These are phyloP conservation scores for Xylaria sp. DNA, from an alignment of 2,329 filamentous ascomycete species.

Conservation along the genomic window DNA sequence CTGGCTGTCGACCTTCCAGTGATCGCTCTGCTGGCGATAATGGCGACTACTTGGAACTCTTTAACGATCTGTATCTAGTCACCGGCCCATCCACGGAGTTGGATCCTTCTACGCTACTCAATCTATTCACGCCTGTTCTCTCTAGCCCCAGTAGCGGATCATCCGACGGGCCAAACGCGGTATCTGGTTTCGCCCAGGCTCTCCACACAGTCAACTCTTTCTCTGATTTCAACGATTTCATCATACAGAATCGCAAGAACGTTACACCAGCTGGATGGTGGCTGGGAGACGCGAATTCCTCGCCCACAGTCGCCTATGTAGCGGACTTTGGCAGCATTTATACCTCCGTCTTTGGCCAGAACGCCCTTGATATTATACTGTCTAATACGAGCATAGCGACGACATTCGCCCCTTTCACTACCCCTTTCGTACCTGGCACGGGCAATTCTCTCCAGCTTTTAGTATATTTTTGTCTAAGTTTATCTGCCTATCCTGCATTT, in stretches of 20 bases:
- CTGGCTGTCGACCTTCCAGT: constrained; percentile 48
- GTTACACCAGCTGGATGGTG: constrained; percentile 84
- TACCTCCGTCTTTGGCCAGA: constrained; percentile 70
- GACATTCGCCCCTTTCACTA: constrained; percentile 78
- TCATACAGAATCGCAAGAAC: constrained; percentile 70
- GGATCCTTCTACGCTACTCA: constrained; percentile 42
- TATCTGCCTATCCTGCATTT: constrained; percentile 83
- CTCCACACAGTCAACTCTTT: constrained; percentile 70
- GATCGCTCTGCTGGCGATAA: constrained; percentile 50
- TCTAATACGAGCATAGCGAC: constrained; percentile 75
- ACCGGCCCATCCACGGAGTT: constrained; percentile 58
- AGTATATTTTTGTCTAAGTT: constrained; percentile 82
- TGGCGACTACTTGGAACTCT: constrained; percentile 48
- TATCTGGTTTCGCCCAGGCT: constrained; percentile 47
- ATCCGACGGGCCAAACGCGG: constrained; percentile 23
- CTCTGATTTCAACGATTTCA: constrained; percentile 73
- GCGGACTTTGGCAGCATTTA: constrained; percentile 68
- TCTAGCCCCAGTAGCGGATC: constrained; percentile 35
- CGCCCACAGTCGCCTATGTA: constrained; percentile 76
- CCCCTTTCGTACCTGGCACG: constrained; percentile 73
- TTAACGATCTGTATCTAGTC: constrained; percentile 52
- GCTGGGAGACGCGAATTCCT: constrained; percentile 68
- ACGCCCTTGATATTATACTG: constrained; percentile 72
- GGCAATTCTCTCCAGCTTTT: constrained; percentile 82
- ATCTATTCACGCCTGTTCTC: constrained; percentile 56